Conservation (phyloP, 2,329 filamentous ascomycete species). For the Cordyceps fumosorosea region DNA sequence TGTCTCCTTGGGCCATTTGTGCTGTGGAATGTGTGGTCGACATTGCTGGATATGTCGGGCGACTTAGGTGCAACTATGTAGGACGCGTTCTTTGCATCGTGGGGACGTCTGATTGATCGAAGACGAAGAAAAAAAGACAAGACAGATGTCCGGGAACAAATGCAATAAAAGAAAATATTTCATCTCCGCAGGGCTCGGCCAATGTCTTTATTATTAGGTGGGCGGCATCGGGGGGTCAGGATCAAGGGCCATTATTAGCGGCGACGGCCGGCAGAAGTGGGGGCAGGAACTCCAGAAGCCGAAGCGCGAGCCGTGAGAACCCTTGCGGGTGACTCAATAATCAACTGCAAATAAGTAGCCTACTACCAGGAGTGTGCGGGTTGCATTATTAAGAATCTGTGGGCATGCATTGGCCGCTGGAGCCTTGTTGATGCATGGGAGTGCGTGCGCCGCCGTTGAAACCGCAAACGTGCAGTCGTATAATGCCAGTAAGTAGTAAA, state of each 20-base stretch:
- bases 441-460: background rate
- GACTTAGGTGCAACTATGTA: background rate
- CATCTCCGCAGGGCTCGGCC: constrained; percentile 2
- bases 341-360: background rate
- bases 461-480: background rate
- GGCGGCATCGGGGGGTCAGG: background rate
- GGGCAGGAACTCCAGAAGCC: background rate
- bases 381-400: background rate
- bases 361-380: background rate
- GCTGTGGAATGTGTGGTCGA: background rate
- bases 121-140: background rate
- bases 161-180: background rate
- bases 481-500: background rate
- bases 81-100: background rate
- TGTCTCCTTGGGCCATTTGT: background rate
- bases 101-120: background rate
- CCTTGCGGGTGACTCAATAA: background rate
- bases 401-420: background rate
- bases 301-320: constrained; percentile 7
- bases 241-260: background rate
- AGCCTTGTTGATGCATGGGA: background rate
- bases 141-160: background rate
- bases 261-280: background rate
- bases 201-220: background rate
- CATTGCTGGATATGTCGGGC: background rate